Evolutionary conservation across 2,329 filamentous ascomycete genomes (phyloP), one percentile per base, ranked within the genome.

Genomic region (Phoma sp.): DNA sequence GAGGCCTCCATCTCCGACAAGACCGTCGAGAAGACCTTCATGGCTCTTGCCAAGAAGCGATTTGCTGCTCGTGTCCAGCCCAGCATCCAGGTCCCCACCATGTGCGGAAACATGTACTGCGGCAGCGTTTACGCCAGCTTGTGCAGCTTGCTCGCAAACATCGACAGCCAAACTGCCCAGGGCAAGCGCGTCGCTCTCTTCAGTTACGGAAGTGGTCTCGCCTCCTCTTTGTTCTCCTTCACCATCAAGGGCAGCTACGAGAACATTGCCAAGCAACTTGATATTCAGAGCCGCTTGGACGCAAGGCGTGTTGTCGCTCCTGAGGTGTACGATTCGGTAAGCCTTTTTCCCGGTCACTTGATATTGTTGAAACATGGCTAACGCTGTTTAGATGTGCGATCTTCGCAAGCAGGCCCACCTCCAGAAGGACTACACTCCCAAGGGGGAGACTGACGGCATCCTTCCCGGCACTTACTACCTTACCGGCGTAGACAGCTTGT

Each of bases 41-140:
- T 82, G 73, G 77, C 64, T 35, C 76, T 83, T 21, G 68, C 80
- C 38, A 82, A 82, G 78, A 82, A 82, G 77, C 76, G 79, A 43
- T 82, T 81, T 65, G 76, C 74, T 41, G 57, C 74, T 46, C 79
- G 79, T 56, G 80, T 83, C 36, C 78, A 81, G 73, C 80, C 80
- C 24, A 71, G 76, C 54, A 79, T 81, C 60, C 69, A 80, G 60
- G 77, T 82, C 22, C 80, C 81, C 8, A 82, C 80, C 61, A 77
- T 78, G 75, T 82, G 80, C 74, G 81, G 81, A 51, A 83, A 83
- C 78, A 83, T 83, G 81, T 83, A 83, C 78, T 80, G 77, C 60
- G 80, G 78, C 27, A 81, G 78, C 56, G 80, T 83, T 48, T 83
- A 82, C 73, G 77, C 74, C 54, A 80, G 79, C 61, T 74, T 83